phyloP scores from a whole-genome alignment of 1,284 basidiomycete species.

The Austroboletus novae-zelandiae region DNA sequence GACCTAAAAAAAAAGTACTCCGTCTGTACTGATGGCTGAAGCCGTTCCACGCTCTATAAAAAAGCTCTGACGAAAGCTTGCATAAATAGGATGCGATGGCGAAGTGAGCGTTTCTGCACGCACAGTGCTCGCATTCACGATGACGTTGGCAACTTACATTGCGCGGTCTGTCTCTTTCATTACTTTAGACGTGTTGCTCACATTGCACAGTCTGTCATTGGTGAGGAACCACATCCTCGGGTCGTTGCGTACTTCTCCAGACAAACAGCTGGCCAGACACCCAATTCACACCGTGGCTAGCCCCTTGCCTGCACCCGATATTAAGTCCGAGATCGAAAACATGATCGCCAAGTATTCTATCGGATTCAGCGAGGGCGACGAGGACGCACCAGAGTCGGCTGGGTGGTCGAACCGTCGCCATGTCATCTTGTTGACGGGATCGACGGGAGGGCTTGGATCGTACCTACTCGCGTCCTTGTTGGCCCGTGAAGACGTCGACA shows the following conservation, averaged over 20 bases:
- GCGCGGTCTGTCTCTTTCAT: slow-evolving; percentile 17
- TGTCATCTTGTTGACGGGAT: slow-evolving; percentile 31
- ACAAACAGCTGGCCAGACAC: slow-evolving; percentile 13
- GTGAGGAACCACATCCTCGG: slow-evolving; percentile 26
- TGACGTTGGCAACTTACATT: too few species aligned
- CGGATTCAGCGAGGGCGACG: not conserved
- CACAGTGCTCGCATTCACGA: too few species aligned
- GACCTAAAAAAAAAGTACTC: too few species aligned
- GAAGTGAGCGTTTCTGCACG: too few species aligned
- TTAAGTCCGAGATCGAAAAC: slow-evolving; percentile 18
- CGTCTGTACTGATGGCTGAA: too few species aligned
- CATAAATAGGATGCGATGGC: too few species aligned
- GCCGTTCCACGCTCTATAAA: too few species aligned
- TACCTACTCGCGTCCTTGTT: slow-evolving; percentile 28
- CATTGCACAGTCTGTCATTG: slow-evolving; percentile 18
- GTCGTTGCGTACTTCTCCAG: slow-evolving; percentile 12
- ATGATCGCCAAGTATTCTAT: slow-evolving; percentile 26
- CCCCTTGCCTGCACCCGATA: not conserved
- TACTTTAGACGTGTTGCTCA: not conserved
- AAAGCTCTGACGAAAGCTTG: too few species aligned
- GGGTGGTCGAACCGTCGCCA: not conserved
- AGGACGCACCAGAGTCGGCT: not conserved
- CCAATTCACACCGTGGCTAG: slow-evolving; percentile 5
- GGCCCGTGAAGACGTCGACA: slow-evolving; percentile 10
- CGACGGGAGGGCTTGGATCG: slow-evolving; percentile 32